These are phyloP conservation scores for Erigeron canadensis DNA, from an alignment of 129 eudicot genomes.

Conservation along the genomic window DNA sequence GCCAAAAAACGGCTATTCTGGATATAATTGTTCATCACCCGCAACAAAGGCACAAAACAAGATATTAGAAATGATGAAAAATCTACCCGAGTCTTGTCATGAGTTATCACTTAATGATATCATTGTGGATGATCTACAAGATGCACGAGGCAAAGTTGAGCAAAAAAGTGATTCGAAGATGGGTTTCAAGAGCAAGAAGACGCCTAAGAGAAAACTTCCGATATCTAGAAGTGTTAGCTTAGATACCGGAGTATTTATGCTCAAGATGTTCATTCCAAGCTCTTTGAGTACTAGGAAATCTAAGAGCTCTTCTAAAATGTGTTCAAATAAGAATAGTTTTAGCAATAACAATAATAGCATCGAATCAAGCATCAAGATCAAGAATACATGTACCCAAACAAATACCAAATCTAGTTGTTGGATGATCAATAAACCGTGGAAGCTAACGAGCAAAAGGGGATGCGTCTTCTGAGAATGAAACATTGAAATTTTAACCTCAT, in stretches of 20 bases:
- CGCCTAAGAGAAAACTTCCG: background rate
- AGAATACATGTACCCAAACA: background rate
- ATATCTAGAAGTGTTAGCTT: conserved; percentile 53
- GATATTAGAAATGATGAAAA: conserved; percentile 38
- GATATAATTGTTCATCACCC: conserved; percentile 15
- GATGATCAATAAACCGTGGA: conserved; percentile 26
- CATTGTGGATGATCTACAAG: conserved; percentile 36
- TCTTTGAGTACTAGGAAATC: conserved; percentile 36
- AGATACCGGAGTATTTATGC: conserved; percentile 54
- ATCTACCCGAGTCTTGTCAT: conserved; percentile 48
- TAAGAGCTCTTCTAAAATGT: conserved; percentile 15
- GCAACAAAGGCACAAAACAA: conserved; percentile 27
- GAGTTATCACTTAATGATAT: conserved; percentile 63
- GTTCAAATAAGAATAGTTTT: conserved; percentile 4
- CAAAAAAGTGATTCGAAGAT: conserved; percentile 20
- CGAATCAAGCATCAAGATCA: conserved; percentile 6
- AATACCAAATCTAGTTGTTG: conserved; percentile 23
- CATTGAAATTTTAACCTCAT: background rate
- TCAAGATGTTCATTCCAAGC: conserved; percentile 51
- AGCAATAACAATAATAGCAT: conserved; percentile 13
- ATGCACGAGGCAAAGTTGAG: background rate
- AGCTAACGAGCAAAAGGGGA: conserved; percentile 19
- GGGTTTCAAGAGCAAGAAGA: conserved; percentile 11
- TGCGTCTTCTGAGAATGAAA: conserved; percentile 18
- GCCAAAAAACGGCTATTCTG: conserved; percentile 2